Percentiles rank a stretch among this genome's conserved stretches.
These are phyloP conservation scores for Cyberlindnera petersonii DNA, from an alignment of 805 yeast genomes.

Conservation along the genomic window DNA sequence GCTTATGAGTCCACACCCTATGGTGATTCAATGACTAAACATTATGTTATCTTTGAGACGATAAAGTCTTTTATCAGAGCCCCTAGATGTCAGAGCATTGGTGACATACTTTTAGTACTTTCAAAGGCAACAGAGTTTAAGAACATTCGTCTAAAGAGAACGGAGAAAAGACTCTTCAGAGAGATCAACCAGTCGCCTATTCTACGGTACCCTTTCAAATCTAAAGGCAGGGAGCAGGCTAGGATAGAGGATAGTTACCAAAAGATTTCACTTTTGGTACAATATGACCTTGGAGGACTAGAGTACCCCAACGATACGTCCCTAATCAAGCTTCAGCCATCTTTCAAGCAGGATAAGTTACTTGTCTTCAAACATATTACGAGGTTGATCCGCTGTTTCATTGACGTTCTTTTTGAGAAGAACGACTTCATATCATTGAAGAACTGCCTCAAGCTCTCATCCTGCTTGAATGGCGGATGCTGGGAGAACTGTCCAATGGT, in stretches of 20 bases:
- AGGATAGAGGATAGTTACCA: slow-evolving; percentile 28
- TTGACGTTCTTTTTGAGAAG: slow-evolving; percentile 40
- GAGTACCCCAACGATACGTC: slow-evolving; percentile 44
- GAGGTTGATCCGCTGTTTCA: slow-evolving; percentile 41
- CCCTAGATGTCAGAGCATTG: slow-evolving; percentile 11
- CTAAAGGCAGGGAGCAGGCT: slow-evolving; percentile 25
- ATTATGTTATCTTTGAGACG: slow-evolving; percentile 43
- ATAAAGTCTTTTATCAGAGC: slow-evolving; percentile 34
- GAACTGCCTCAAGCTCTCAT: slow-evolving; percentile 34
- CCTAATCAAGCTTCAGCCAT: slow-evolving; percentile 34
- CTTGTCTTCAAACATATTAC: slow-evolving; percentile 39
- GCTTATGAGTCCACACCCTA: slow-evolving; percentile 33
- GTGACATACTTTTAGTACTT: slow-evolving; percentile 28
- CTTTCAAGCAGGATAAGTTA: slow-evolving; percentile 42
- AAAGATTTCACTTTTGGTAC: slow-evolving; percentile 41
- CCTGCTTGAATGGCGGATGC: slow-evolving; percentile 41
- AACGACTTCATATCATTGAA: slow-evolving; percentile 40
- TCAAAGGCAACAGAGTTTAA: slow-evolving; percentile 39
- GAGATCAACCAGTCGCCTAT: slow-evolving; percentile 40
- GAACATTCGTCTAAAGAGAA: slow-evolving; percentile 37
- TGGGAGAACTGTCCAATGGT: slow-evolving; percentile 49
- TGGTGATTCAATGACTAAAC: slow-evolving; percentile 48
- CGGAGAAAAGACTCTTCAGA: slow-evolving; percentile 42
- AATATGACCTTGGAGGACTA: slow-evolving; percentile 47
- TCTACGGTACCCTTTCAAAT: slow-evolving; percentile 35